Conservation (phyloP, 495 filamentous ascomycete genomes). For the Neurospora africana region DNA sequence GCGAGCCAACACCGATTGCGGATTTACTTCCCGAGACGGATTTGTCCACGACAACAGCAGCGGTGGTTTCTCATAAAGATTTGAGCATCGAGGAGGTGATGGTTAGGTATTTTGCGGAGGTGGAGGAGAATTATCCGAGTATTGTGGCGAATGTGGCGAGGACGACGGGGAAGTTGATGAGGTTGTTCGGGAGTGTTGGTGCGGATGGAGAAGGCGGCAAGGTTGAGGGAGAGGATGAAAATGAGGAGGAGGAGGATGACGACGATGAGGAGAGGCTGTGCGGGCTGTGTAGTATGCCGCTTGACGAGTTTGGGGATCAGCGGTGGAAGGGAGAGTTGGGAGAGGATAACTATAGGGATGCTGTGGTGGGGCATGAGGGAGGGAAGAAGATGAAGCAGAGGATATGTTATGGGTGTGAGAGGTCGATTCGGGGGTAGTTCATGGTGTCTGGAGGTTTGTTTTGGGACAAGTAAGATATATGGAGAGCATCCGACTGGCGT, state of each 20-base stretch:
- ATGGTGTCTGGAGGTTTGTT: not conserved
- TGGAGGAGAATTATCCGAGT: conserved; percentile 79
- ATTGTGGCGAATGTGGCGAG: conserved; percentile 91
- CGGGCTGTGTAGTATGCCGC: conserved; percentile 41
- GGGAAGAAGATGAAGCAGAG: conserved; percentile 3
- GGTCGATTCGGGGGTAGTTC: conserved; percentile 29
- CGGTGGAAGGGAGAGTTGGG: conserved; percentile 42
- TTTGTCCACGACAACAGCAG: conserved; percentile 17
- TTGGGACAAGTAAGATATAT: not conserved
- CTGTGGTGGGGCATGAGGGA: not conserved
- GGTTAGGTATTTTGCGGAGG: conserved; percentile 74
- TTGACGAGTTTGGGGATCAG: conserved; percentile 36
- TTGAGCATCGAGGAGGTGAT: conserved; percentile 87
- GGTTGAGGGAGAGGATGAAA: not conserved
- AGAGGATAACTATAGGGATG: not conserved
- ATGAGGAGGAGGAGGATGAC: not conserved
- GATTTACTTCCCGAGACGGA: conserved; percentile 6
- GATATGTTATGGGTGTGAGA: conserved; percentile 46
- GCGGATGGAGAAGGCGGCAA: not conserved
- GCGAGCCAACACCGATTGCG: conserved; percentile 17
- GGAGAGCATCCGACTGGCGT: not conserved
- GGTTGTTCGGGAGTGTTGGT: conserved; percentile 6
- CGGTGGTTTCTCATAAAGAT: conserved; percentile 54
- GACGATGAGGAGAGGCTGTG: conserved; percentile 16
- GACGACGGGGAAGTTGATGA: conserved; percentile 66